A percentile compares a stretch with the other conserved stretches of the same genome.
Evolutionary conservation across 352 stramenopile genomes (phyloP).

Genomic region (Peronospora belbahrii): DNA sequence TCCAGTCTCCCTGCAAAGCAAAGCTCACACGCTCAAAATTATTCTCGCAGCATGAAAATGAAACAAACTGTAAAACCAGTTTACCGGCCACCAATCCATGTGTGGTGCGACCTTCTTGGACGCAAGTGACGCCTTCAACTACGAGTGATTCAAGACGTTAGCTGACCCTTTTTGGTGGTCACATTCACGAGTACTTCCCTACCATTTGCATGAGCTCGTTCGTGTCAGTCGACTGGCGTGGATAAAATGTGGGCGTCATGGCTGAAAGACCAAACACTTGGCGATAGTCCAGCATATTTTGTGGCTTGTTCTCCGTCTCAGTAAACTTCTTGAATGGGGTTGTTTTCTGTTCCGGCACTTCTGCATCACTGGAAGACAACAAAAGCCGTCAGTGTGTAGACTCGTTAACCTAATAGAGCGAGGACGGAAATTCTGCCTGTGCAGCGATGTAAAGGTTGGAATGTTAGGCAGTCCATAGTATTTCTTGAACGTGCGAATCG

Average conservation of each 20-base stretch:
- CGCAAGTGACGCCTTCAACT: constrained; percentile 26
- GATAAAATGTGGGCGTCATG: constrained; percentile 35
- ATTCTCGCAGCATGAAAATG: background rate
- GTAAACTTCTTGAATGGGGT: background rate
- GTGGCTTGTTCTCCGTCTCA: constrained; percentile 1
- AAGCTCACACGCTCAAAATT: constrained; percentile 12
- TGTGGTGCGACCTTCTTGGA: constrained; percentile 48
- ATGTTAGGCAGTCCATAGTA: constrained; percentile 30
- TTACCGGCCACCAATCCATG: constrained; percentile 78
- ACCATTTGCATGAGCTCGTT: constrained; percentile 32
- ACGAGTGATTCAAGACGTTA: constrained; percentile 2
- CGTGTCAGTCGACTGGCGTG: constrained; percentile 19
- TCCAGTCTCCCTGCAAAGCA: constrained; percentile 58
- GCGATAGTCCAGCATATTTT: constrained; percentile 6
- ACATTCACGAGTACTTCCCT: background rate
- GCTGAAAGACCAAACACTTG: constrained; percentile 32
- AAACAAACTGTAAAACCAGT: constrained; percentile 7
- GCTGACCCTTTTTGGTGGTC: background rate
- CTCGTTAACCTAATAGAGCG: background rate
- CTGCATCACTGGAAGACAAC: background rate
- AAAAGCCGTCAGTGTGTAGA: constrained; percentile 1
- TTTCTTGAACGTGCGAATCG: constrained; percentile 17
- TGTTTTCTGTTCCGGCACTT: constrained; percentile 8
- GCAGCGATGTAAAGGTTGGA: background rate
- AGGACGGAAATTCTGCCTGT: background rate